phyloP scores from a whole-genome alignment of 2,329 filamentous ascomycete species.

The Cladosporium oxysporum region DNA sequence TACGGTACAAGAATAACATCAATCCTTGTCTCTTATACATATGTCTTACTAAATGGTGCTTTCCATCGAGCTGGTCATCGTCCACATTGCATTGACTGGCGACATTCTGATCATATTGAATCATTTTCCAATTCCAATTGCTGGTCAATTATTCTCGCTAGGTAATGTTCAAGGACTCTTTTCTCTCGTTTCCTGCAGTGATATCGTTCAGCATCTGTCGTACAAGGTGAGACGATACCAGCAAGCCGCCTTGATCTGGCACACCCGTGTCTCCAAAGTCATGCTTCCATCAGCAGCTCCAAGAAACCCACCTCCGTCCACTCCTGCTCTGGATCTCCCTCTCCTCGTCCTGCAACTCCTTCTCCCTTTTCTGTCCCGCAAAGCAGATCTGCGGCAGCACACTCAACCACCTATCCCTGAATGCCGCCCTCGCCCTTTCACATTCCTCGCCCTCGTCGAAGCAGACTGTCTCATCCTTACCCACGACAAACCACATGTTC shows the following conservation, averaged over 20 bases:
- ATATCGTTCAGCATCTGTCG: neutral
- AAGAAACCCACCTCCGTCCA: neutral
- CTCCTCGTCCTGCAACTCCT: neutral
- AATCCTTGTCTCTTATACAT: neutral
- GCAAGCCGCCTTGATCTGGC: neutral
- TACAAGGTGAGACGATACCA: neutral
- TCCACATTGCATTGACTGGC: neutral
- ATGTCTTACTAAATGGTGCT: neutral
- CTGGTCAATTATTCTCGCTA: neutral
- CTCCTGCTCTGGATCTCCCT: neutral
- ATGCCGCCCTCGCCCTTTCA: neutral
- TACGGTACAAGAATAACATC: neutral
- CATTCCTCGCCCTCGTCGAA: neutral
- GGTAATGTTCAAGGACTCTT: neutral
- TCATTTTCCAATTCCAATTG: neutral
- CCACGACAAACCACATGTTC: constrained; percentile 3
- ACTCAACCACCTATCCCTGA: constrained; percentile 1
- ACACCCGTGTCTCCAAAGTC: neutral
- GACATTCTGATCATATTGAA: neutral
- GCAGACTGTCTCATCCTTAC: neutral
- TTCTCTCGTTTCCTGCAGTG: neutral
- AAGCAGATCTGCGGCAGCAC: constrained; percentile 14
- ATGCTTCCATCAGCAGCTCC: neutral
- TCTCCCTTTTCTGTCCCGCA: neutral
- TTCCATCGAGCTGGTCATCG: neutral